Percentiles rank a stretch among this genome's conserved stretches.
Evolutionary conservation across 2,329 filamentous ascomycete genomes (phyloP).

Genomic region (Aureobasidium sp.): DNA sequence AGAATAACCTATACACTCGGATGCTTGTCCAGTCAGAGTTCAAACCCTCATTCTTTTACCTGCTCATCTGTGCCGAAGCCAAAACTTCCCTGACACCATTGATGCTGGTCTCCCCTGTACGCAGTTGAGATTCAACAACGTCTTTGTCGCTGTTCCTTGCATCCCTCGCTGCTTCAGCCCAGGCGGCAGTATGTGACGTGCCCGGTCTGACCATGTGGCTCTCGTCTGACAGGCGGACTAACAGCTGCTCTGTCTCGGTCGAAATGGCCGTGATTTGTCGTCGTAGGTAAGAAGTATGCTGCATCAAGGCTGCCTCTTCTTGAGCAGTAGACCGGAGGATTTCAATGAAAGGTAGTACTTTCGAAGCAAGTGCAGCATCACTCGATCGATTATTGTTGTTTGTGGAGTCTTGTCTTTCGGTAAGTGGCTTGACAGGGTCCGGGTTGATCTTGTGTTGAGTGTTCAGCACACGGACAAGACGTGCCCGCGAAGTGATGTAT

Average conservation of each 20-base stretch:
- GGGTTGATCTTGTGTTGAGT: neutral
- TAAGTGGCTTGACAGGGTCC: neutral
- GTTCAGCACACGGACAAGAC: neutral
- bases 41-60: neutral
- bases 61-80: neutral
- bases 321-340: slow-evolving; percentile 20
- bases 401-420: neutral
- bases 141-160: neutral
- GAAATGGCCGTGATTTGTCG: slow-evolving; percentile 24
- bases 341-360: slow-evolving; percentile 24
- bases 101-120: neutral
- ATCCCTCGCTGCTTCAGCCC: neutral
- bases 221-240: slow-evolving; percentile 28
- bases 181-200: slow-evolving; percentile 5
- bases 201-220: slow-evolving; percentile 26
- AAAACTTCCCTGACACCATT: neutral
- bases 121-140: neutral
- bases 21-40: neutral
- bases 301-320: slow-evolving; percentile 22
- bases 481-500: slow-evolving; percentile 4
- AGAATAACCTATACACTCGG: neutral
- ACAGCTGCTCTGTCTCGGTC: slow-evolving; percentile 21
- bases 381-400: neutral
- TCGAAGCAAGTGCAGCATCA: neutral
- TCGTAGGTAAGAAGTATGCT: slow-evolving; percentile 24